A percentile compares a stretch with the other conserved stretches of the same genome.
These are phyloP conservation scores for Bryoglossum gracile DNA, from an alignment of 495 filamentous ascomycete species.

Conservation along the genomic window DNA sequence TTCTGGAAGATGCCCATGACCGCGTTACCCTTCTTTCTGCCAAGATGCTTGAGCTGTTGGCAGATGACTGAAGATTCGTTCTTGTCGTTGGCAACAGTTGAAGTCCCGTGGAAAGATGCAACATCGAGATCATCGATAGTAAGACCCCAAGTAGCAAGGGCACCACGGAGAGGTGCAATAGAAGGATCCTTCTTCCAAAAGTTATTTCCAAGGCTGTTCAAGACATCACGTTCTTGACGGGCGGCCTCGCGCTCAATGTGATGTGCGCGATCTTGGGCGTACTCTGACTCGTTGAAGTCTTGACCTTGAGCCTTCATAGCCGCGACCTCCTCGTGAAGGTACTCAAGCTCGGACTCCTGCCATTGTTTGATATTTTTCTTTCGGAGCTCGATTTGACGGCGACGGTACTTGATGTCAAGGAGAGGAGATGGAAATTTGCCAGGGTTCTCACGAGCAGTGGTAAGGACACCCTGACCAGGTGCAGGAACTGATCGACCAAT, in stretches of 20 bases:
- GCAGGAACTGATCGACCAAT: constrained; percentile 96
- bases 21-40: constrained; percentile 91
- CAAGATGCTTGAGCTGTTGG: constrained; percentile 92
- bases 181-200: constrained; percentile 95
- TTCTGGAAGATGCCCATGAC: constrained; percentile 98
- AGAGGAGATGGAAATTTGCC: constrained; percentile 92
- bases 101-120: constrained; percentile 97
- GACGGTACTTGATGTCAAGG: constrained; percentile 93
- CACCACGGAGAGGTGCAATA: constrained; percentile 91
- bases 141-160: constrained; percentile 93
- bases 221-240: constrained; percentile 85
- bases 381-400: constrained; percentile 86
- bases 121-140: constrained; percentile 94
- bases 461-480: constrained; percentile 93
- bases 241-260: constrained; percentile 86
- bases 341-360: constrained; percentile 91
- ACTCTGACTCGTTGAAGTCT: constrained; percentile 71
- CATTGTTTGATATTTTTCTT: constrained; percentile 88
- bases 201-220: constrained; percentile 87
- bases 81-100: constrained; percentile 98
- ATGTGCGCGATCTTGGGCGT: constrained; percentile 71
- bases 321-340: constrained; percentile 80
- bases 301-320: constrained; percentile 80
- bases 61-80: constrained; percentile 98
- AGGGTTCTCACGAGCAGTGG: constrained; percentile 85